These are phyloP conservation scores for Ogataea pini DNA, from an alignment of 805 yeast species.

Conservation along the genomic window DNA sequence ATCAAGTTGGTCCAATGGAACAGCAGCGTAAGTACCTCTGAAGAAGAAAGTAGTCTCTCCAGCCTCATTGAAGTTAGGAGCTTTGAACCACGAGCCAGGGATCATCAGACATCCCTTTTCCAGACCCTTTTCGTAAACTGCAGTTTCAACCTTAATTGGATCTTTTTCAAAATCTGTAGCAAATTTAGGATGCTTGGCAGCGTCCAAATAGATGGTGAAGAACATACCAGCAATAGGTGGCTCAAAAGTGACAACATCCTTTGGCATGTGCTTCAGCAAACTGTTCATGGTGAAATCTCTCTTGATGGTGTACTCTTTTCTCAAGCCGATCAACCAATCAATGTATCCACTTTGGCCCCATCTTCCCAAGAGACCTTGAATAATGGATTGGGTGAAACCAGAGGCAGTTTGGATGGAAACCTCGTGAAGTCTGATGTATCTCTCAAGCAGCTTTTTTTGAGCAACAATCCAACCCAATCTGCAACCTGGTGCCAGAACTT, in stretches of 20 bases:
- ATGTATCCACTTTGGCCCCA: constrained; percentile 92
- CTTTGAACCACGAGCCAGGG: constrained; percentile 82
- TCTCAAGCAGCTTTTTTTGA: constrained; percentile 61
- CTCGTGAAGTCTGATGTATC: constrained; percentile 73
- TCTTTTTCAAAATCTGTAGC: constrained; percentile 55
- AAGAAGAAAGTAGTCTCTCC: constrained; percentile 58
- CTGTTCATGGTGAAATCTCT: constrained; percentile 87
- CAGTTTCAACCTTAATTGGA: constrained; percentile 62
- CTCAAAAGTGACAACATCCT: constrained; percentile 40
- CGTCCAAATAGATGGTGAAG: constrained; percentile 72
- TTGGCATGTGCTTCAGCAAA: constrained; percentile 58
- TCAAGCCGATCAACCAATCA: constrained; percentile 83
- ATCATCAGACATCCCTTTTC: constrained; percentile 67
- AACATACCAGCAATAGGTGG: constrained; percentile 89
- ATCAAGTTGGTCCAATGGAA: constrained; percentile 62
- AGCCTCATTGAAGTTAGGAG: constrained; percentile 49
- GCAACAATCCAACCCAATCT: constrained; percentile 91
- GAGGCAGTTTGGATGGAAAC: constrained; percentile 78
- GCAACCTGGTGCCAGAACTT: constrained; percentile 88
- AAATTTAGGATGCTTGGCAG: constrained; percentile 77
- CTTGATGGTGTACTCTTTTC: constrained; percentile 81
- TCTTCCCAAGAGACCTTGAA: constrained; percentile 68
- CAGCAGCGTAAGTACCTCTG: constrained; percentile 90
- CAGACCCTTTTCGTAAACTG: constrained; percentile 62
- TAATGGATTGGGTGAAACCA: constrained; percentile 74